A percentile compares a stretch with the other conserved stretches of the same genome.
These are phyloP conservation scores for Prosopis cineraria DNA, from an alignment of 306 rosid genomes.

Conservation along the genomic window DNA sequence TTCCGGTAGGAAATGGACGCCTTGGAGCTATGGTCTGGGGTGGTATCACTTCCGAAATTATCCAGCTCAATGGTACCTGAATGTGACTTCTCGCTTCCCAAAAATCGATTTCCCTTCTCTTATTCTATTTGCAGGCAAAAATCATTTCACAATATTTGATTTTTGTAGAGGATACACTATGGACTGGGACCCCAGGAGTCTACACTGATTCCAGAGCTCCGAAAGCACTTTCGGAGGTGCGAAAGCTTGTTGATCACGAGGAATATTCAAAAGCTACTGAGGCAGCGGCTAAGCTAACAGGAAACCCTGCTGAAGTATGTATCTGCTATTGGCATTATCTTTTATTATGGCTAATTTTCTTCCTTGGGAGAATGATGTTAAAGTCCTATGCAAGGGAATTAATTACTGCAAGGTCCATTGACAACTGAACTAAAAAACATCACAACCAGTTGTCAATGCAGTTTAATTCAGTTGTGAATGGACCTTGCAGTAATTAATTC, in stretches of 20 bases:
- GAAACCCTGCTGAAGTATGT: slow-evolving; percentile 57
- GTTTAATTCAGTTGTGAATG: no score
- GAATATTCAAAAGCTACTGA: slow-evolving; percentile 62
- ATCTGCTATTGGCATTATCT: neutral
- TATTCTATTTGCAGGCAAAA: neutral
- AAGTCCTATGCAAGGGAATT: no score
- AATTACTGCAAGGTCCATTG: no score
- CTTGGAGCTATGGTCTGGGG: slow-evolving; percentile 92
- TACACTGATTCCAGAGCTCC: slow-evolving; percentile 64
- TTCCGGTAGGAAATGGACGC: slow-evolving; percentile 81
- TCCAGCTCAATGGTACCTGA: slow-evolving; percentile 67
- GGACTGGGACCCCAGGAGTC: slow-evolving; percentile 75
- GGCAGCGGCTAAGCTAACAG: slow-evolving; percentile 53
- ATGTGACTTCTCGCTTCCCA: neutral
- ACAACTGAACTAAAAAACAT: no score
- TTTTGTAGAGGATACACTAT: slow-evolving; percentile 73
- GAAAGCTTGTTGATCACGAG: slow-evolving; percentile 60
- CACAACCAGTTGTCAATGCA: no score
- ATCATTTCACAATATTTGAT: neutral
- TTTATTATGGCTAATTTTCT: neutral
- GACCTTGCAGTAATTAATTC: no score
- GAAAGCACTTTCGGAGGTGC: slow-evolving; percentile 50
- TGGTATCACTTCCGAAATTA: slow-evolving; percentile 52
- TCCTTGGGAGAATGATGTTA: no score
- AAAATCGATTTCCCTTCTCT: neutral